These are phyloP conservation scores for Gaeumannomyces tritici DNA, from an alignment of 2,329 filamentous ascomycete genomes.

Conservation along the genomic window DNA sequence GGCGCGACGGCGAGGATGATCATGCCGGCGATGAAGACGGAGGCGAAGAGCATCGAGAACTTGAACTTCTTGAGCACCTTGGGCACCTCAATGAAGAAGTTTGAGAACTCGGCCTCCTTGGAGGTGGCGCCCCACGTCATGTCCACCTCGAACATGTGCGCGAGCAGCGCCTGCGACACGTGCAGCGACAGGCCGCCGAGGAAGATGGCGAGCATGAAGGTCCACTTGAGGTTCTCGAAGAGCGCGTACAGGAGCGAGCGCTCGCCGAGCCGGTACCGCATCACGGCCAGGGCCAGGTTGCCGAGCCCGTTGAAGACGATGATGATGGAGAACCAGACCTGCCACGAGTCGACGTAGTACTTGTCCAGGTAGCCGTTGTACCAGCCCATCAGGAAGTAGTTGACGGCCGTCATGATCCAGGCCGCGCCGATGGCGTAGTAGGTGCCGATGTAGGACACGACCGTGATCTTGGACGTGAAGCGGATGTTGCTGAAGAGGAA, in stretches of 20 bases:
- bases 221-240: constrained; percentile 64
- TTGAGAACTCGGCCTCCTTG: constrained; percentile 72
- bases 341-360: constrained; percentile 71
- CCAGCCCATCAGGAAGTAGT: constrained; percentile 71
- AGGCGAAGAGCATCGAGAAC: constrained; percentile 55
- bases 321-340: constrained; percentile 73
- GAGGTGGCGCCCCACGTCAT: constrained; percentile 81
- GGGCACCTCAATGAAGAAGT: constrained; percentile 78
- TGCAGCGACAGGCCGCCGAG: constrained; percentile 74
- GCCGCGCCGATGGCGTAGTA: constrained; percentile 72
- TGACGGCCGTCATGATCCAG: constrained; percentile 63
- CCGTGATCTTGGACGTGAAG: constrained; percentile 66
- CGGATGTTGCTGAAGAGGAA: constrained; percentile 68
- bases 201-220: constrained; percentile 66
- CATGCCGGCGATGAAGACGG: constrained; percentile 50
- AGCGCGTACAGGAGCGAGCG: constrained; percentile 45
- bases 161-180: constrained; percentile 67
- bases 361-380: constrained; percentile 70
- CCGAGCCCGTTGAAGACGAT: constrained; percentile 69
- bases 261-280: constrained; percentile 64
- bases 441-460: constrained; percentile 69
- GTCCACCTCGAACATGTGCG: constrained; percentile 78
- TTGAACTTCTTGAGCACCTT: constrained; percentile 74
- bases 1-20: constrained; percentile 52
- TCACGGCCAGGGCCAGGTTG: constrained; percentile 60